phyloP scores from a whole-genome alignment of 441 rosid genomes.

The Croton setiger region DNA sequence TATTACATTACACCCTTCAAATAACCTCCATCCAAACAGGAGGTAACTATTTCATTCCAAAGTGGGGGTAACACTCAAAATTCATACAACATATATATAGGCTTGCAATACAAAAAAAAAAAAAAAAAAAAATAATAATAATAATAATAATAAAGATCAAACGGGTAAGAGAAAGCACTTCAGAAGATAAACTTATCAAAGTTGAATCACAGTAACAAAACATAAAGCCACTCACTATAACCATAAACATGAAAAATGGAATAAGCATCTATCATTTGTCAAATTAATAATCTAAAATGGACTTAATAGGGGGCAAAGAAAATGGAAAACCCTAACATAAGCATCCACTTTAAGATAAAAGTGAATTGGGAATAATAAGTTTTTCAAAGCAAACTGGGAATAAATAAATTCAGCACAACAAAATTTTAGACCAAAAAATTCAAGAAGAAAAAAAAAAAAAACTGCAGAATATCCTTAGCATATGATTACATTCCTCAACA shows the following conservation, averaged over 20 bases:
- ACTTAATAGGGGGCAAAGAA: neutral
- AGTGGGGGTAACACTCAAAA: neutral
- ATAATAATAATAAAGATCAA: neutral
- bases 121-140: neutral
- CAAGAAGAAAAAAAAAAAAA: constrained; percentile 4
- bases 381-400: neutral
- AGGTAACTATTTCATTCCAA: too few species aligned
- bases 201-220: neutral
- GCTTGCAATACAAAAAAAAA: neutral
- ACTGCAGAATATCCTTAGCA: constrained; percentile 26
- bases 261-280: neutral
- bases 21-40: too few species aligned
- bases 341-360: constrained; percentile 1
- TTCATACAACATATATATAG: neutral
- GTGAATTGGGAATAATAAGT: neutral
- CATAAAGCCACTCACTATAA: neutral
- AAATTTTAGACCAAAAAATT: neutral
- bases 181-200: neutral
- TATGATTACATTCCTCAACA: constrained; percentile 12
- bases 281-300: neutral
- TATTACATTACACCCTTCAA: too few species aligned
- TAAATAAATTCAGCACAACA: neutral
- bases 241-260: neutral
- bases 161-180: neutral
- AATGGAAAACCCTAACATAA: neutral